Percentiles rank a stretch among this genome's conserved stretches.
Conservation (phyloP, 1,284 basidiomycete species). For the Athelia psychrophila region DNA sequence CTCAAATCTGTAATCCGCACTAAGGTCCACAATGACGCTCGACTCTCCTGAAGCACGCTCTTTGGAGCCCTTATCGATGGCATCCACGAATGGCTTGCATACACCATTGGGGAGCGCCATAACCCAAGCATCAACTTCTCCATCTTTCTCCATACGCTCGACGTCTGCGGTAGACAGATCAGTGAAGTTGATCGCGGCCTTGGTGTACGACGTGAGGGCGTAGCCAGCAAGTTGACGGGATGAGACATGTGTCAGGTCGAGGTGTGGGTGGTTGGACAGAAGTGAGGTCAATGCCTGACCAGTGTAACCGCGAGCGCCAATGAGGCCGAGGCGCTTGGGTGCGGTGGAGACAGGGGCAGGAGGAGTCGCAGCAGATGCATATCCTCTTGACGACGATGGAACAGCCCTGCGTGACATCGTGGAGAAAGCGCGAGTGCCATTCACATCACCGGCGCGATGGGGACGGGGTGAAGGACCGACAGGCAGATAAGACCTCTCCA, state of each 20-base stretch:
- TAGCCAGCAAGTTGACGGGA: constrained; percentile 92
- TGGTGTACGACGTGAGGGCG: constrained; percentile 81
- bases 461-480: constrained; percentile 81
- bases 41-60: constrained; percentile 49
- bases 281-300: constrained; percentile 89
- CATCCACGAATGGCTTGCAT: constrained; percentile 97
- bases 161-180: constrained; percentile 81
- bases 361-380: constrained; percentile 50
- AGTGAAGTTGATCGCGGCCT: constrained; percentile 72
- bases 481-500: constrained; percentile 87
- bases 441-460: constrained; percentile 39
- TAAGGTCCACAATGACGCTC: constrained; percentile 88
- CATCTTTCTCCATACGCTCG: constrained; percentile 81
- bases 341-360: constrained; percentile 45
- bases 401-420: constrained; percentile 57
- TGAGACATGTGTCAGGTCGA: constrained; percentile 92
- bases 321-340: constrained; percentile 88
- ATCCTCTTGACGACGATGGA: constrained; percentile 55
- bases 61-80: constrained; percentile 75
- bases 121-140: constrained; percentile 94
- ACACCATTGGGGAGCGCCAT: constrained; percentile 98
- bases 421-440: constrained; percentile 60
- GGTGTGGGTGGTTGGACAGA: constrained; percentile 82
- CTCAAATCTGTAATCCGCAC: constrained; percentile 96
- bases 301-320: constrained; percentile 95